Conservation (phyloP, 1,284 basidiomycete genomes). For the Pseudozyma hubeiensis region DNA sequence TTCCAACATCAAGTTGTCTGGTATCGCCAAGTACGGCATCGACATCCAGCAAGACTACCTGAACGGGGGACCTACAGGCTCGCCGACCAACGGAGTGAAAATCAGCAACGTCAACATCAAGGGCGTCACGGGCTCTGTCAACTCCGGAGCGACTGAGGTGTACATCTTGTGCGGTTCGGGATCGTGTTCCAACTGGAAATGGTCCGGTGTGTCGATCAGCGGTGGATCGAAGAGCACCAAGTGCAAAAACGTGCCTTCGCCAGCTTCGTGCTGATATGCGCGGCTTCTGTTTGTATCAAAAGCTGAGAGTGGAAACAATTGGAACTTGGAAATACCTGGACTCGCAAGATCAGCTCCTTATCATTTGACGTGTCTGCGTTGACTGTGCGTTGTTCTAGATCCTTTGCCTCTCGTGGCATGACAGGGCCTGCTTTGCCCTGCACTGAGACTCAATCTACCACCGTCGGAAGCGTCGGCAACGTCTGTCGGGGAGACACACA, state of each 20-base stretch:
- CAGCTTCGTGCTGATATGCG: constrained; percentile 7
- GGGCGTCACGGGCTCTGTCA: constrained; percentile 25
- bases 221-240: constrained; percentile 19
- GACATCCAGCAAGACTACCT: constrained; percentile 39
- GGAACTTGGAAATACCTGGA: too few relatives aligned
- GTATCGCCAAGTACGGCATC: constrained; percentile 34
- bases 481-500: too few relatives aligned
- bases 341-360: too few relatives aligned
- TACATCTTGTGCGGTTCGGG: constrained; percentile 32
- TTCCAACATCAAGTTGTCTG: constrained; percentile 20
- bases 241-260: constrained; percentile 22
- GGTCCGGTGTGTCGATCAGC: constrained; percentile 11
- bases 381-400: too few relatives aligned
- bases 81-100: constrained; percentile 32
- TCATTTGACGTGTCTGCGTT: too few relatives aligned
- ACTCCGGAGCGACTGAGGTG: constrained; percentile 9
- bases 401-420: too few relatives aligned
- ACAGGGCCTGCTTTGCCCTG: too few relatives aligned
- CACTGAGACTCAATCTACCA: too few relatives aligned
- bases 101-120: constrained; percentile 33
- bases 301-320: not conserved
- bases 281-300: not conserved
- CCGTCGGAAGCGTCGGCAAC: too few relatives aligned
- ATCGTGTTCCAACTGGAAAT: constrained; percentile 27
- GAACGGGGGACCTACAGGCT: constrained; percentile 30